phyloP scores from a whole-genome alignment of 345 rosid species.

The Citrus glauca region DNA sequence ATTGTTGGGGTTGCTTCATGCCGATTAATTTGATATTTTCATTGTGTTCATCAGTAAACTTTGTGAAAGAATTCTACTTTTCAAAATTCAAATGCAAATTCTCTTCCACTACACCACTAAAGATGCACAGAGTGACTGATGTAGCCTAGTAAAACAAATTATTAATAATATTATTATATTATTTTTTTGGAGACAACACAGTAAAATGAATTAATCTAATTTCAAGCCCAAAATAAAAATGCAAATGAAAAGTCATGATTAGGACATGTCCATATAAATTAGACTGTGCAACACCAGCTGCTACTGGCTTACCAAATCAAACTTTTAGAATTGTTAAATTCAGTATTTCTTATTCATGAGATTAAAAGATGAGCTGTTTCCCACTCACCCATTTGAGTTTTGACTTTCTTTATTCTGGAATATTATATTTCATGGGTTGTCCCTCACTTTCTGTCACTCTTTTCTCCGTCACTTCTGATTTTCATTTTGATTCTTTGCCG shows the following conservation, averaged over 20 bases:
- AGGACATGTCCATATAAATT: neutral
- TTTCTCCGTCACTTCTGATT: neutral
- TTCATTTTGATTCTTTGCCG: neutral
- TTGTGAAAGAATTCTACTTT: no score
- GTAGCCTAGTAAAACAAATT: no score
- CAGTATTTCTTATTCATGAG: neutral
- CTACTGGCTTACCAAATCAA: constrained; percentile 16
- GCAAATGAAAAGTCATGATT: neutral
- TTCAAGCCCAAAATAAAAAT: neutral
- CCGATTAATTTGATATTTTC: neutral
- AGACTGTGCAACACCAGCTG: neutral
- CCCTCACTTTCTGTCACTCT: neutral
- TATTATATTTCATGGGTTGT: neutral
- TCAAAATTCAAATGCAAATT: no score
- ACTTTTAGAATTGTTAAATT: neutral
- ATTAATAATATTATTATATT: no score
- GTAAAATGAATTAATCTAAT: neutral
- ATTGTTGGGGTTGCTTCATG: neutral
- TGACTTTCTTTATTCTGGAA: neutral
- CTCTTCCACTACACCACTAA: no score
- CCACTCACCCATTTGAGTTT: neutral
- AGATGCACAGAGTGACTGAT: no score
- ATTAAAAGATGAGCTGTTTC: constrained; percentile 2
- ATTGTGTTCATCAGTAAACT: neutral
- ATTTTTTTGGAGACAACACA: no score